Evolutionary conservation across 495 filamentous ascomycete genomes (phyloP), one percentile per base, ranked within the genome.

Genomic region (Penicillium mononematosum): DNA sequence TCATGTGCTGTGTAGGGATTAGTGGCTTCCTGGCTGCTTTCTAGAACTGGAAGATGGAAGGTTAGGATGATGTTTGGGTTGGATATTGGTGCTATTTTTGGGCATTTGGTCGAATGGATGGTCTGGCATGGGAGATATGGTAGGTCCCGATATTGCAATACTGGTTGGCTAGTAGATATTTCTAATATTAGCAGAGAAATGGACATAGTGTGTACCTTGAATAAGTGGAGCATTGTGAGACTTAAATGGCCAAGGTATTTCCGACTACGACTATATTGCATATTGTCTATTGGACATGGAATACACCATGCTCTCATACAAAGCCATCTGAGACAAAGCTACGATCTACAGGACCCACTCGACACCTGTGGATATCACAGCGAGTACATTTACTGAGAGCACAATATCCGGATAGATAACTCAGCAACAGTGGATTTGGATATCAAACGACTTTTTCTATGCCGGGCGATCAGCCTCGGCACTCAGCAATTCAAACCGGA

Each of bases 401-500:
- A 45, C 24, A 22, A 14, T 5, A 20, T n/a, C 12, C 11, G n/a
- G 36, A 27, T 11, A 27, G 5, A 27, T 24, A 52, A 49, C 7
- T 27, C 7, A 48, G 32, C 19, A 36, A 25, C 10, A 25, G 12
- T 43, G 27, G 9, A 25, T 25, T 52, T 53, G 50, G 50, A 53
- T 53, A 53, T 53, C 50, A 34, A 55, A 45, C 47, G 11, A 53
- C 38, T 36, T 55, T 55, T 19, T 52, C 50, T 42, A 42, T 17
- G 38, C 24, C 22, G 16, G 24, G 50, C n/a, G 42, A 19, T 20
- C 22, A 34, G 29, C 19, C 17, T 31, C 45, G 6, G 11, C 45
- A 47, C 16, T n/a, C 29, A 48, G 45, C 45, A 34, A 19, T 24
- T 42, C 25, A 42, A 42, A 24, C 24, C 54, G 20, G 27, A 57